These are phyloP conservation scores for Aphanomyces invadans DNA, from an alignment of 352 stramenopile genomes.

Conservation along the genomic window DNA sequence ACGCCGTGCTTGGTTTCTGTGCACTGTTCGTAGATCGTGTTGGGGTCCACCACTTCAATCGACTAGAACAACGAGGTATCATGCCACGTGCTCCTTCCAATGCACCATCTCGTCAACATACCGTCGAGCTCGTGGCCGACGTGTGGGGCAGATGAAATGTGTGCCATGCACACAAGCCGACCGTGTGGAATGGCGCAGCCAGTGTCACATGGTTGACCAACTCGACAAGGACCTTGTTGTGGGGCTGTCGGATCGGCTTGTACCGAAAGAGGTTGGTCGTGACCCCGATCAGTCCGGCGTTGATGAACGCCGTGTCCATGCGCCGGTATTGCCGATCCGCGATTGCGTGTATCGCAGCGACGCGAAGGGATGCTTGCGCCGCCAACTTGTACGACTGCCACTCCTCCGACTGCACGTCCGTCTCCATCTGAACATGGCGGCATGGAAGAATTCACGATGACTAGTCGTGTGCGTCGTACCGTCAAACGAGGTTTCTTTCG, in stretches of 20 bases:
- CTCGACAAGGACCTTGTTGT: slow-evolving; percentile 9
- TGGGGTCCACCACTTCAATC: slow-evolving; percentile 3
- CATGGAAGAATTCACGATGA: neutral
- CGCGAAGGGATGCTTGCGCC: neutral
- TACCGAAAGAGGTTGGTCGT: neutral
- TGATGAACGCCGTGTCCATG: slow-evolving; percentile 18
- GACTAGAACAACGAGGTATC: neutral
- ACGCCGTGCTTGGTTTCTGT: neutral
- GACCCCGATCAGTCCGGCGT: slow-evolving; percentile 1
- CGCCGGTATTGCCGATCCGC: slow-evolving; percentile 10
- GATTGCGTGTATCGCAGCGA: slow-evolving; percentile 10
- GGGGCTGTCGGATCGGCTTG: neutral
- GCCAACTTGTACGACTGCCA: slow-evolving; percentile 18
- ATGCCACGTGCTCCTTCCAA: neutral
- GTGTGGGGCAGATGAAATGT: neutral
- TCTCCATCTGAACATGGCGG: neutral
- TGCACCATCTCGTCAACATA: neutral
- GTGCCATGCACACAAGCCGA: slow-evolving; percentile 1
- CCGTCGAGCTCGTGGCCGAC: neutral
- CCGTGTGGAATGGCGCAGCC: neutral
- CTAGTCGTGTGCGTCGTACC: neutral
- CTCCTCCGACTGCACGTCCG: slow-evolving; percentile 1
- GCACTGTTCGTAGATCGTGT: slow-evolving; percentile 18
- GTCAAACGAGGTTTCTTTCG: slow-evolving; percentile 1
- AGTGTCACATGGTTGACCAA: slow-evolving; percentile 6